A percentile compares a stretch with the other conserved stretches of the same genome.
These are phyloP conservation scores for Geranium rotundifolium DNA, from an alignment of 345 rosid species.

Conservation along the genomic window DNA sequence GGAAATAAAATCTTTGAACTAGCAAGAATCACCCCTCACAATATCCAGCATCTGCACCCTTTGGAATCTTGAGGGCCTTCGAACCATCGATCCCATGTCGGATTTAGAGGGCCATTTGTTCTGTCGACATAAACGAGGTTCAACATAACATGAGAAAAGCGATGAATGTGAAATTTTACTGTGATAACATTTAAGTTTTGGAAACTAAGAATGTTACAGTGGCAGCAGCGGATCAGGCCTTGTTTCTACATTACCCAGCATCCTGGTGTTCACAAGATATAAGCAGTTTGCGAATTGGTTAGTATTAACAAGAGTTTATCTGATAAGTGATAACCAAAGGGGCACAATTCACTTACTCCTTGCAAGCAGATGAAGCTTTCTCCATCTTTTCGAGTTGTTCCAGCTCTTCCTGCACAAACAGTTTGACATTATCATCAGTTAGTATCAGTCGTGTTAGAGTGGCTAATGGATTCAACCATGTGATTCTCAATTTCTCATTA, in stretches of 20 bases:
- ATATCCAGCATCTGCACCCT: conserved; percentile 68
- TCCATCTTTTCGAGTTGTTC: conserved; percentile 66
- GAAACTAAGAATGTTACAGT: conserved; percentile 23
- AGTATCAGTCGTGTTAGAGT: too few species aligned
- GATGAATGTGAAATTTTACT: background rate
- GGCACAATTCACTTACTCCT: conserved; percentile 34
- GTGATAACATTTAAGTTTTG: background rate
- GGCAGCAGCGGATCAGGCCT: conserved; percentile 73
- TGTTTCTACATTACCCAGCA: conserved; percentile 39
- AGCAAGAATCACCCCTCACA: conserved; percentile 20
- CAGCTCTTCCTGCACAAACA: conserved; percentile 52
- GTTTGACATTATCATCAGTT: too few species aligned
- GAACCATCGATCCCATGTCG: conserved; percentile 93
- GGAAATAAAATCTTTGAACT: too few species aligned
- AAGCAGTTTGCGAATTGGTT: background rate
- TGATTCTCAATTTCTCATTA: too few species aligned
- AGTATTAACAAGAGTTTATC: background rate
- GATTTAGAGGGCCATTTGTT: conserved; percentile 54
- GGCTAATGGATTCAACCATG: background rate
- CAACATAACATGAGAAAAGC: too few species aligned
- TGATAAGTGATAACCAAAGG: background rate
- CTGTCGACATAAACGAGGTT: conserved; percentile 21
- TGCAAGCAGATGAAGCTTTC: conserved; percentile 55
- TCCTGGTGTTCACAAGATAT: conserved; percentile 27
- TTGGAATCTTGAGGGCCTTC: conserved; percentile 51